Evolutionary conservation across 805 yeast species (phyloP), one percentile per base, ranked within the genome.

Genomic region (Wickerhamomyces silvicola): DNA sequence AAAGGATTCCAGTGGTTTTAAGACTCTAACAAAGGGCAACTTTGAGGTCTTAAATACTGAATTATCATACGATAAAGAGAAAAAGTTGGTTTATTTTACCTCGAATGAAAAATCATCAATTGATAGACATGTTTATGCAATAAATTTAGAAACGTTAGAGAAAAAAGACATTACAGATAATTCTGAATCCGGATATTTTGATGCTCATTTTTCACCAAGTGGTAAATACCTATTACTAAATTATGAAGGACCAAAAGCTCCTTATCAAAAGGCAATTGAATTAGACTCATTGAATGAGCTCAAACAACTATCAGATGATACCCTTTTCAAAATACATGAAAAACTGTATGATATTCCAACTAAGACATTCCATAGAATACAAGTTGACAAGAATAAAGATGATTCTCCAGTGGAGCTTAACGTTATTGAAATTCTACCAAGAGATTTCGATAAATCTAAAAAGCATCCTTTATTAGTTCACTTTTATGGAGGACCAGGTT

Each of bases 401-500:
- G 62, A 62, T 5, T 62, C 68, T 1, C 38, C 38, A 6, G 45
- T 75, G 24, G 48, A 60, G 8, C 74, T 75, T 15, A 85, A 87
- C 54, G 72, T 77, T 10, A 65, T 75, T 38, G 96, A 88, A 54
- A 80, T 84, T 4, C 59, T 78, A 23, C 97, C 97, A 1, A 66
- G 74, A 24, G 62, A 68, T 41, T 90, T 90, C 52, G 72, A 84
- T 48, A 61, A 65, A n/a, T 50, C 58, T 6, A 45, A 47, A 24
- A 57, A 47, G 20, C 72, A 90, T 55, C 97, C 98, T 0, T 76
- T 92, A 1, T 66, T 92, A 38, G 92, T 92, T 48, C 87, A 72
- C 52, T 87, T 86, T n/a, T 92, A 92, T 51, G 97, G 95, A 18
- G 99, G 98, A 0, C 99, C 99, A 5, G 94, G 88, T 22, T 84